A percentile compares a stretch with the other conserved stretches of the same genome.
Conservation (phyloP, 2,329 filamentous ascomycete species). For the Penicillium brevicompactum region DNA sequence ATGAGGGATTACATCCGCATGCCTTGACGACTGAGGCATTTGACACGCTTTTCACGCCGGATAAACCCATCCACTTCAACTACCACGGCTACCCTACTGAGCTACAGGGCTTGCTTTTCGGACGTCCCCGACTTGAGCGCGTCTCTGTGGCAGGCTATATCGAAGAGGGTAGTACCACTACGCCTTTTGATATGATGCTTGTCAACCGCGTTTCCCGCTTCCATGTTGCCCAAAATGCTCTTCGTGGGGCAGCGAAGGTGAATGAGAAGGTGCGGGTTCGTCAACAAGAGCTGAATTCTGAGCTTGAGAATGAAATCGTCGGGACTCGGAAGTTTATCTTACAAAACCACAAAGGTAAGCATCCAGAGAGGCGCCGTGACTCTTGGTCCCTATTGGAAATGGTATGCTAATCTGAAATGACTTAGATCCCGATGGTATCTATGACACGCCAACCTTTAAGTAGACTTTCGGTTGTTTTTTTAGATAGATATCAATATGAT, state of each 20-base stretch:
- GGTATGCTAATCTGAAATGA: slow-evolving; percentile 6
- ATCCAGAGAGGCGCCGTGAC: slow-evolving; percentile 22
- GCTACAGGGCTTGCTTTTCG: slow-evolving; percentile 64
- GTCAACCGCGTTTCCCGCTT: slow-evolving; percentile 63
- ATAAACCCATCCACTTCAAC: slow-evolving; percentile 63
- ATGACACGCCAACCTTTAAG: slow-evolving; percentile 51
- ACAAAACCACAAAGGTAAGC: slow-evolving; percentile 53
- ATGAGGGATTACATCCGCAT: slow-evolving; percentile 61
- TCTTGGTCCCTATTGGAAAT: background rate
- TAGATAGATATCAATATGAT: background rate
- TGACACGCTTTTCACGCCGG: slow-evolving; percentile 58
- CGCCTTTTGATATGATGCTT: slow-evolving; percentile 71
- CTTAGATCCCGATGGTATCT: slow-evolving; percentile 56
- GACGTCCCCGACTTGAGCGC: slow-evolving; percentile 53
- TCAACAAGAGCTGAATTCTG: slow-evolving; percentile 50
- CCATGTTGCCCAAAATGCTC: slow-evolving; percentile 59
- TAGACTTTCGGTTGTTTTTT: background rate
- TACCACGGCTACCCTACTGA: slow-evolving; percentile 68
- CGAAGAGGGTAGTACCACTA: slow-evolving; percentile 68
- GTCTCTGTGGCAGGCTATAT: slow-evolving; percentile 62
- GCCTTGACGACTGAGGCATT: slow-evolving; percentile 57
- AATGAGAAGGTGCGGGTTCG: slow-evolving; percentile 53
- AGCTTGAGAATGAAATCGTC: slow-evolving; percentile 53
- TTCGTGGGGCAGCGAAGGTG: slow-evolving; percentile 50
- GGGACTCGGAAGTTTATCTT: slow-evolving; percentile 57